Base-by-base conservation (phyloP, 352 stramenopile genomes). In the Phytophthora idaei region DNA sequence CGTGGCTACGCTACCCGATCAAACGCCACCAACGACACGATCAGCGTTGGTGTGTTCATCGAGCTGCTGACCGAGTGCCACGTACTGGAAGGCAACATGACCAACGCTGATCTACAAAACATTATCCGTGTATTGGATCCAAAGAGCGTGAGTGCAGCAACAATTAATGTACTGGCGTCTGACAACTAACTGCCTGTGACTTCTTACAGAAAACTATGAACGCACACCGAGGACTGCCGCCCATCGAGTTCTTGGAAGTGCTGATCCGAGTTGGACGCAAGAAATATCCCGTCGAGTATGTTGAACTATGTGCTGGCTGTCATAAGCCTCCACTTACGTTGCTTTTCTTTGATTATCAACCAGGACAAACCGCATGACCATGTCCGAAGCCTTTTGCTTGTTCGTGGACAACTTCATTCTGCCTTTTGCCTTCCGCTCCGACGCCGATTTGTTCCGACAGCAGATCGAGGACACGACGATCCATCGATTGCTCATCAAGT, bases 331-430 rank as follows among this genome's bases (percentile, higher is more conserved):
- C 15, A 7, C 49, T 10, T 5, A 29, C 50, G 14, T 21, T 53
- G 21, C 9, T 45, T 27, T 31, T 34, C 10, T 31, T 25, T 56
- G 29, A 31, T 37, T 37, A 10, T 37, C 32, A 3, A 11, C 2
- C 41, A 90, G 81, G 51, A 73, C 77, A 54, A 83, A 89, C 50
- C 80, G 83, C 25, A 65, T 90, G 52, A 86, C 85, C 11, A 61
- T 93, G 6, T 93, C 85, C 5, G 85, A 93, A 64, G 74, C 81
- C 8, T 90, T 93, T 48, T 93, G 83, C 51, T 73, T 93, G 41
- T 76, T 93, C 34, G 68, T 90, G 2, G 83, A 91, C 69, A 93
- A 88, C 57, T 87, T 80, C 21, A 84, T 93, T 34, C 56, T 92
- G 9, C 81, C 85, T 14, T 92, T 87, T 32, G 85, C 85, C 6